Evolutionary conservation across 805 yeast genomes (phyloP).

Genomic region (Martiniozyma abietophila): DNA sequence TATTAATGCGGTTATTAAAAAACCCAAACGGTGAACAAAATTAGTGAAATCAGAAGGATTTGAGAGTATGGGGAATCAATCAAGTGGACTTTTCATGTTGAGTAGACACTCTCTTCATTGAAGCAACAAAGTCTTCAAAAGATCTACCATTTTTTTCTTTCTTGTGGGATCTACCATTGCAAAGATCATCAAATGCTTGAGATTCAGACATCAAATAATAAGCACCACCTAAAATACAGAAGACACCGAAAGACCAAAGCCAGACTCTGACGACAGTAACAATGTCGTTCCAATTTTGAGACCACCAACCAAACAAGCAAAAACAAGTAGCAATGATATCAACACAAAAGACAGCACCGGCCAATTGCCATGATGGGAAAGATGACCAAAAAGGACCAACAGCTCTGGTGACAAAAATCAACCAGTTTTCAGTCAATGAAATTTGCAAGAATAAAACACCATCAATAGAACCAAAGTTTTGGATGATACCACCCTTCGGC

Average conservation of each 20-base stretch:
- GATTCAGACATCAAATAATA: constrained; percentile 88
- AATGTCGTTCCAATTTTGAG: constrained; percentile 94
- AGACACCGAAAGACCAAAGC: constrained; percentile 94
- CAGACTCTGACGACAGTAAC: constrained; percentile 91
- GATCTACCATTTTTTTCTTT: constrained; percentile 52
- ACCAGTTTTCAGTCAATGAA: constrained; percentile 94
- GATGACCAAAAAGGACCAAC: constrained; percentile 99
- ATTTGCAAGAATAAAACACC: constrained; percentile 92
- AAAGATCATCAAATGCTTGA: constrained; percentile 68
- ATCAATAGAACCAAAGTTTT: constrained; percentile 90
- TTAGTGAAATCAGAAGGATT: neutral
- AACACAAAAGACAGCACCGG: constrained; percentile 87
- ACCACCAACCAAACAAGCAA: constrained; percentile 95
- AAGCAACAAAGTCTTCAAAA: constrained; percentile 70
- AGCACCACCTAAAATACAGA: constrained; percentile 94
- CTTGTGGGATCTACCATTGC: constrained; percentile 70
- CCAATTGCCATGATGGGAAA: constrained; percentile 89
- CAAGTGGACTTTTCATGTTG: constrained; percentile 76
- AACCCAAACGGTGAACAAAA: neutral
- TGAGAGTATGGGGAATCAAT: neutral
- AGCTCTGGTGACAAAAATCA: constrained; percentile 93
- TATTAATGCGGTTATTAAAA: too few relatives aligned
- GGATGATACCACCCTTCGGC: constrained; percentile 87
- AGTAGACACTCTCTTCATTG: constrained; percentile 83
- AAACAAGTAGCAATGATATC: constrained; percentile 89